Percentiles rank a stretch among this genome's conserved stretches.
These are phyloP conservation scores for Fusarium sublunatum DNA, from an alignment of 2,329 filamentous ascomycete genomes.

Conservation along the genomic window DNA sequence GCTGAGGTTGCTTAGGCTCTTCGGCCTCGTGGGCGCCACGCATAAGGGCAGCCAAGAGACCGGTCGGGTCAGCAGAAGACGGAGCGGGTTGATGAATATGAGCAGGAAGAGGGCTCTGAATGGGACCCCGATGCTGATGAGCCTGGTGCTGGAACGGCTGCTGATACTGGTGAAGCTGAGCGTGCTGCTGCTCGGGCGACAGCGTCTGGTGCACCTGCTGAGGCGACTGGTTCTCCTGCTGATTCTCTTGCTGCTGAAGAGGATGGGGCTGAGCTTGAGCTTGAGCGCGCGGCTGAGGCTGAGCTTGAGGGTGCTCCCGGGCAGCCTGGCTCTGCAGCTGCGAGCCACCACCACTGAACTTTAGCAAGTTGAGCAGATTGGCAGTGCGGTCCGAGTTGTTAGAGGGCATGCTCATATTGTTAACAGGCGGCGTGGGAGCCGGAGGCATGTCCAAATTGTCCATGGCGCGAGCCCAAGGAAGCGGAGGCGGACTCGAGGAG, in stretches of 20 bases:
- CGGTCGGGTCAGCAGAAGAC: slow-evolving; percentile 65
- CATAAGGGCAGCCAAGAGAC: slow-evolving; percentile 70
- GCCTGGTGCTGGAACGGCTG: slow-evolving; percentile 29
- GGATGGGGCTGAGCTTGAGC: slow-evolving; percentile 28
- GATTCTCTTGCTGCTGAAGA: slow-evolving; percentile 36
- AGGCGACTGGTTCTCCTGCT: slow-evolving; percentile 32
- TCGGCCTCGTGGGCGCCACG: slow-evolving; percentile 65
- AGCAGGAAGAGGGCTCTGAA: slow-evolving; percentile 48
- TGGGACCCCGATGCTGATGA: slow-evolving; percentile 33
- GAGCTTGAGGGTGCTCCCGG: slow-evolving; percentile 43
- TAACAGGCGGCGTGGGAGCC: slow-evolving; percentile 62
- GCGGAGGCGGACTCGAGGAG: slow-evolving; percentile 41
- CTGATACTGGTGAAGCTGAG: slow-evolving; percentile 44
- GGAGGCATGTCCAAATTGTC: slow-evolving; percentile 59
- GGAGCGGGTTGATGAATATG: slow-evolving; percentile 69
- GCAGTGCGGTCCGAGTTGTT: slow-evolving; percentile 61
- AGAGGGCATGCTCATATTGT: slow-evolving; percentile 53
- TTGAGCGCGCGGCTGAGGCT: slow-evolving; percentile 8
- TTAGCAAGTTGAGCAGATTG: slow-evolving; percentile 70
- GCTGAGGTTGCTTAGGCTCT: slow-evolving; percentile 48
- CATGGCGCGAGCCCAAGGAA: slow-evolving; percentile 40
- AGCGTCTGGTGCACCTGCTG: slow-evolving; percentile 40
- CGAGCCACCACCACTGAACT: slow-evolving; percentile 62
- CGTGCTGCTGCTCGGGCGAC: slow-evolving; percentile 43
- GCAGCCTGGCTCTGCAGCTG: slow-evolving; percentile 52